phyloP scores from a whole-genome alignment of 805 yeast species.

The Kuraishia hungarica region DNA sequence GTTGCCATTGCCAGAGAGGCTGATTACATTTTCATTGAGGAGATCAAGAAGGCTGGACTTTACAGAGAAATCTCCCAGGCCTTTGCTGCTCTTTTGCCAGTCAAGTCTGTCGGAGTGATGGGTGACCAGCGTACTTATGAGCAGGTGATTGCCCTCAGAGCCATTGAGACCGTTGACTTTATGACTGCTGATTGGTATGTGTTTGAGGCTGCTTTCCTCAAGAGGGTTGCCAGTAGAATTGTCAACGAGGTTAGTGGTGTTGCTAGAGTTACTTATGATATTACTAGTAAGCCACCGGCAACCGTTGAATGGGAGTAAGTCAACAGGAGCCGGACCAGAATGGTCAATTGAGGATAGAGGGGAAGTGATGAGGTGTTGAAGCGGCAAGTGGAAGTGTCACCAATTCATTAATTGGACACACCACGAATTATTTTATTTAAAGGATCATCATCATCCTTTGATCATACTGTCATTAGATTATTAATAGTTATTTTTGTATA shows the following conservation, averaged over 20 bases:
- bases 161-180: constrained; percentile 95
- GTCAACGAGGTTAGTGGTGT: constrained; percentile 99
- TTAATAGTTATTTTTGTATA: neutral
- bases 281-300: constrained; percentile 99
- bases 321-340: too few relatives aligned
- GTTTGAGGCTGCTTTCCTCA: constrained; percentile 86
- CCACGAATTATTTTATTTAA: too few relatives aligned
- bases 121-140: constrained; percentile 99
- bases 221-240: constrained; percentile 88
- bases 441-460: too few relatives aligned
- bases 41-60: constrained; percentile 87
- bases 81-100: constrained; percentile 94
- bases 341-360: too few relatives aligned
- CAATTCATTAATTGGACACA: too few relatives aligned
- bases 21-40: constrained; percentile 92
- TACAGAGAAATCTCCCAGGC: constrained; percentile 95
- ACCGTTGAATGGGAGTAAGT: constrained; percentile 97
- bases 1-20: constrained; percentile 97
- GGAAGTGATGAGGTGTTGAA: too few relatives aligned
- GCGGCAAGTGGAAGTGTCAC: too few relatives aligned
- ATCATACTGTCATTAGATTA: neutral
- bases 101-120: constrained; percentile 98
- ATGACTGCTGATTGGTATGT: constrained; percentile 99
- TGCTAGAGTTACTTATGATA: constrained; percentile 97
- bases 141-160: constrained; percentile 98